Base-by-base conservation (phyloP, 495 filamentous ascomycete genomes). In the Bombardia bombarda region DNA sequence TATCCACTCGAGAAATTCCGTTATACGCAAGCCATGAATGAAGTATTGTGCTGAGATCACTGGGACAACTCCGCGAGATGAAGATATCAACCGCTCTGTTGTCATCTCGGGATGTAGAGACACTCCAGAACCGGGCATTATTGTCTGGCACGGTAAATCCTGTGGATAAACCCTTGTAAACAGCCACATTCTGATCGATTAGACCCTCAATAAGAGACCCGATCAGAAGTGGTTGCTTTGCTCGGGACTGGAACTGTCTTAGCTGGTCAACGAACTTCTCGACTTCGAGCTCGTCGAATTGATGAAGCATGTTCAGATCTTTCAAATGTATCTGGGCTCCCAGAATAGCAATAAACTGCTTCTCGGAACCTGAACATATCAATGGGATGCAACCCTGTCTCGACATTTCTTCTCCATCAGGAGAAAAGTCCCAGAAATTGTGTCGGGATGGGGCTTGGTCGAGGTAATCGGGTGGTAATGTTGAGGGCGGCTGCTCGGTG, bases 1-100 rank as follows among this genome's bases (percentile, higher is more conserved):
- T 41, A 1, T 46, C 41, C 4, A 50, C 28, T 0, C 57, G 42
- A 1, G 55, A 13, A n/a, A 58, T 31, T 1, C 46, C 47, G 30
- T 52, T 47, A 32, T 61, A 56, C 9, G 52, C 57, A 8, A 61
- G 30, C 52, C 52, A 61, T 3, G 48, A 43, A 32, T 61, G 57
- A 1, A 59, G 33, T 12, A 51, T 22, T 1, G 57, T 58, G 25
- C 30, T 36, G 16, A 47, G 20, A 25, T 58, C 57, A 20, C 41
- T 49, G 10, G 53, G 56, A 13, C 42, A 43, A 7, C 44, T 46
- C 3, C 52, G 40, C 1, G 57, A 60, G 30, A 60, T 42, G 24
- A 52, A 55, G 3, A 60, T 50, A 32, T 50, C 38, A 8, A 56
- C 16, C 0, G 21, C 21, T 13, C 16, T 25, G 7, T 33, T 23